Base-by-base conservation (phyloP, 352 stramenopile genomes). In the Phytophthora pinifolia region DNA sequence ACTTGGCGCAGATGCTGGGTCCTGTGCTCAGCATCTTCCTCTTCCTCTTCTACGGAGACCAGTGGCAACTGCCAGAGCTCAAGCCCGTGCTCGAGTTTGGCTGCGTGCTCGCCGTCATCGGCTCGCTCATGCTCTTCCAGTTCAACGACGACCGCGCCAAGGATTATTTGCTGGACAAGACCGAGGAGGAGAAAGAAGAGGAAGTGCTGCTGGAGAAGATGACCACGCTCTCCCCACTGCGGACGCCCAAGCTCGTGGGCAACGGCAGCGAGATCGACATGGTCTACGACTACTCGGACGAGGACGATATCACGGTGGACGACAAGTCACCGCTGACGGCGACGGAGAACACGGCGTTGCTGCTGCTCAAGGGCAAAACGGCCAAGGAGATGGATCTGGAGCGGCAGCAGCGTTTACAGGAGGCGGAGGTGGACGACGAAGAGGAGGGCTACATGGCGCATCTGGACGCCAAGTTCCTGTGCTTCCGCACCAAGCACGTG, bases 271-370 rank as follows among this genome's bases (percentile, higher is more conserved):
- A 76, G 45, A 51, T 76, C 29, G 75, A 86, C 44, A 74, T 87
- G 64, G 74, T 84, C 25, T 91, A 88, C 63, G 69, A 88, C 42
- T 91, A 88, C 53, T 74, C 72, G 25, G 78, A 89, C 42, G 74
- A 77, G 36, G 67, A 79, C 18, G 59, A 72, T 17, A 62, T 68
- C 34, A 72, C 59, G 7, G 56, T 70, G 36, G 50, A 72, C 27
- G 43, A 72, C 14, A 53, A 72, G 9, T 65, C 42, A 17, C 47
- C 63, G 4, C 62, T 51, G 3, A 70, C 62, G 3, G 52, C 17
- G 4, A 72, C 70, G 3, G 67, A 79, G 42, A 76, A 67, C 29
- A 80, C 64, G 6, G 67, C 61, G 5, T 41, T 80, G 43, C 30
- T 74, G 32, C 15, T 66, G 27, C 18, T 67, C 10, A 65, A 72